A percentile compares a stretch with the other conserved stretches of the same genome.
Conservation (phyloP, 1,284 basidiomycete species). For the Hymenochaete sp. region DNA sequence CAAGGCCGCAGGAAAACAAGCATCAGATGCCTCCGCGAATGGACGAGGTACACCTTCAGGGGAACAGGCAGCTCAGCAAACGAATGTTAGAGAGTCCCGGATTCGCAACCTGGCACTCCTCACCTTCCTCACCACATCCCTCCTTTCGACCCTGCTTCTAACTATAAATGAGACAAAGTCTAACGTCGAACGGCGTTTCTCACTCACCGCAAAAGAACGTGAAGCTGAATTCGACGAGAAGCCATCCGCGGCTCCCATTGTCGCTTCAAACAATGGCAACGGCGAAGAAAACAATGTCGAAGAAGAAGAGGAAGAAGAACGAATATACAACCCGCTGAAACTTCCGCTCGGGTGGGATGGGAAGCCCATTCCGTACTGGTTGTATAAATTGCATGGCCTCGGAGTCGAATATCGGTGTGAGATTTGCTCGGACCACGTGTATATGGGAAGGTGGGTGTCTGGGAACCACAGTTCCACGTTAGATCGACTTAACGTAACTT, state of each 20-base stretch:
- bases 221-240: conserved; percentile 90
- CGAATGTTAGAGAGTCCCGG: conserved; percentile 45
- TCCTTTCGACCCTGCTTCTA: conserved; percentile 59
- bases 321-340: conserved; percentile 97
- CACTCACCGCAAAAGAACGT: conserved; percentile 91
- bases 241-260: conserved; percentile 52
- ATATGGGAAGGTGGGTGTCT: conserved; percentile 80
- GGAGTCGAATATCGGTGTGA: conserved; percentile 98
- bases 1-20: conserved; percentile 77
- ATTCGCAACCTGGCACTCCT: conserved; percentile 62
- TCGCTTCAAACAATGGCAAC: conserved; percentile 32
- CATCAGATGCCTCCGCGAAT: conserved; percentile 45
- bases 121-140: conserved; percentile 60
- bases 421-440: conserved; percentile 93
- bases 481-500: neutral
- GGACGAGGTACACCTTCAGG: conserved; percentile 44
- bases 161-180: conserved; percentile 83
- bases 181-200: conserved; percentile 93
- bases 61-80: conserved; percentile 23
- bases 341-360: conserved; percentile 97
- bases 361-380: conserved; percentile 97
- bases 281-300: conserved; percentile 41
- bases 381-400: conserved; percentile 96
- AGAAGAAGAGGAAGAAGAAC: conserved; percentile 89
- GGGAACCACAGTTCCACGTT: neutral